These are phyloP conservation scores for Stachybotrys echinatus DNA, from an alignment of 2,329 filamentous ascomycete species.

Conservation along the genomic window DNA sequence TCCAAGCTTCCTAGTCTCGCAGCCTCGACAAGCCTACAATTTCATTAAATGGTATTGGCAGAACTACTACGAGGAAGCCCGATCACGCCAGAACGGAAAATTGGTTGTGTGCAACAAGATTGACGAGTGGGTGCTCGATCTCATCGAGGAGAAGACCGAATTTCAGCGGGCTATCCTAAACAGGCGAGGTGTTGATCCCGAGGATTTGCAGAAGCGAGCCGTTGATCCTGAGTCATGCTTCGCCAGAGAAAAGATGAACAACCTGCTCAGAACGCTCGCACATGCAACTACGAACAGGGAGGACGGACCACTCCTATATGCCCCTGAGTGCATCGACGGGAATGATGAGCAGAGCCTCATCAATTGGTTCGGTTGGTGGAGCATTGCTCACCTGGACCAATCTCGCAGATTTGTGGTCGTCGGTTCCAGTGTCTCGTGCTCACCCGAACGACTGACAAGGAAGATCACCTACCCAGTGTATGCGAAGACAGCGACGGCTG, in stretches of 20 bases:
- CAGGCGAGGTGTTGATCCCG: too few species aligned
- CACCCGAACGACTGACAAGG: neutral
- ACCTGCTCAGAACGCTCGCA: conserved; percentile 12
- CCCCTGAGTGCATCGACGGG: conserved; percentile 41
- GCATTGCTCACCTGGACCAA: conserved; percentile 39
- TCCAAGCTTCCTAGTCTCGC: conserved; percentile 34
- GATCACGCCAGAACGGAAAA: conserved; percentile 10
- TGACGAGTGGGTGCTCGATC: conserved; percentile 20
- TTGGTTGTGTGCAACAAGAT: conserved; percentile 24
- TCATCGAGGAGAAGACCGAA: conserved; percentile 15
- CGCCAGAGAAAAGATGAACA: conserved; percentile 16
- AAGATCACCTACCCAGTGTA: neutral
- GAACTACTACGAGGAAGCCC: conserved; percentile 9
- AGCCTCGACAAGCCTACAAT: conserved; percentile 25
- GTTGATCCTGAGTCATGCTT: too few species aligned
- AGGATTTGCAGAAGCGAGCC: too few species aligned
- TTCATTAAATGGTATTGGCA: conserved; percentile 31
- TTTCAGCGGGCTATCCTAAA: too few species aligned
- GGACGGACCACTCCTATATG: conserved; percentile 35
- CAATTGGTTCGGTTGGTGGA: conserved; percentile 60
- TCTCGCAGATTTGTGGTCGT: conserved; percentile 52
- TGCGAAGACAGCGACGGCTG: neutral
- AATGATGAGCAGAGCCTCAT: conserved; percentile 59
- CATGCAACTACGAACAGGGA: conserved; percentile 7
- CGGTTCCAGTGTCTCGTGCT: conserved; percentile 32